A percentile compares a stretch with the other conserved stretches of the same genome.
phyloP scores from a whole-genome alignment of 495 filamentous ascomycete genomes.

The Clavariopsis aquatica region DNA sequence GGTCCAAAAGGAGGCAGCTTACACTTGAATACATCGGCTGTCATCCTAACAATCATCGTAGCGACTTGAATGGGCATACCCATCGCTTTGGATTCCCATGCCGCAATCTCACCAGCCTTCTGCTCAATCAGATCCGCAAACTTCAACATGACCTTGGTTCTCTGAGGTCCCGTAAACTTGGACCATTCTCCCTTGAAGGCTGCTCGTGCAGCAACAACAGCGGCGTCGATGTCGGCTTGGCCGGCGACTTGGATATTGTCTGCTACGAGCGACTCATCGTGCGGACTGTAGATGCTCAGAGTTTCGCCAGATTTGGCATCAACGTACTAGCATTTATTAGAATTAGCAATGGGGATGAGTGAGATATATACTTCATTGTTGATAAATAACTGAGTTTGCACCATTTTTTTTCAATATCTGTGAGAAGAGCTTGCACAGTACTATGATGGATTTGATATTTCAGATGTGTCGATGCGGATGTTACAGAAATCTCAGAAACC shows the following conservation, averaged over 20 bases:
- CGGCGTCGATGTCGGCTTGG: constrained; percentile 37
- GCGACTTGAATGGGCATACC: constrained; percentile 27
- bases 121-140: constrained; percentile 36
- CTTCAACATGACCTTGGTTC: constrained; percentile 31
- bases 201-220: constrained; percentile 34
- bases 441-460: background rate
- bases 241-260: constrained; percentile 36
- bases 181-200: constrained; percentile 38
- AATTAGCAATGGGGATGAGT: background rate
- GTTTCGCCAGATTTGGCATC: constrained; percentile 35
- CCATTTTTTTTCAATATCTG: constrained; percentile 2
- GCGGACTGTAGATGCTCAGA: constrained; percentile 32
- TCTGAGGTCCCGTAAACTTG: constrained; percentile 16
- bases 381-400: constrained; percentile 39
- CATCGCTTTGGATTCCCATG: constrained; percentile 30
- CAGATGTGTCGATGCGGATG: too few species aligned
- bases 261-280: constrained; percentile 34
- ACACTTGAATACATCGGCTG: constrained; percentile 22
- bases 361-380: constrained; percentile 40
- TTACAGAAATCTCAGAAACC: too few species aligned
- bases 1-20: constrained; percentile 1
- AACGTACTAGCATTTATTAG: constrained; percentile 32
- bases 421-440: background rate
- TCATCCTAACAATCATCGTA: constrained; percentile 5
- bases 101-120: constrained; percentile 28